Conservation (phyloP, 2,329 filamentous ascomycete species). For the Laburnicola sp. region DNA sequence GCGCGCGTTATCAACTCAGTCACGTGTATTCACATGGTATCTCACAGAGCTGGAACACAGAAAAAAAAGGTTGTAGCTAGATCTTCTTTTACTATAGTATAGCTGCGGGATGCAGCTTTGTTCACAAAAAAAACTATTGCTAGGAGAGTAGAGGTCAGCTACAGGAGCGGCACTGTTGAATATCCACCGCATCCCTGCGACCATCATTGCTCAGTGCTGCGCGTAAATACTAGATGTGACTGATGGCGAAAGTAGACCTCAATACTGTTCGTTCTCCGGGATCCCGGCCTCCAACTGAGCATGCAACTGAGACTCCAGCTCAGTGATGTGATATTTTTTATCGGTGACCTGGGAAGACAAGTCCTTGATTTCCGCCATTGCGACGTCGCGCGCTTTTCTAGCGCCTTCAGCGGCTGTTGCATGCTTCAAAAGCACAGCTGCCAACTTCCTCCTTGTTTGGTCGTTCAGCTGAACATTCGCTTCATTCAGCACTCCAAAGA, state of each 20-base stretch:
- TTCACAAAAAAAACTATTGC: no score
- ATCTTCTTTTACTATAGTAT: no score
- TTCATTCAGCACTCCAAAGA: slow-evolving; percentile 55
- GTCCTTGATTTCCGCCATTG: slow-evolving; percentile 62
- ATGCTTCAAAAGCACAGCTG: slow-evolving; percentile 47
- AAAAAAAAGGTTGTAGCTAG: no score
- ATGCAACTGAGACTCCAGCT: slow-evolving; percentile 67
- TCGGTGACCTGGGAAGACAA: no score
- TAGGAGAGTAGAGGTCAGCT: no score
- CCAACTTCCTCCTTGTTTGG: slow-evolving; percentile 23
- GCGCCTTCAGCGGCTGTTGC: slow-evolving; percentile 64
- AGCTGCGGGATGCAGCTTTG: no score
- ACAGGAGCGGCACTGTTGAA: no score
- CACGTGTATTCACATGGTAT: no score
- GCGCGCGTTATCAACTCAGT: no score
- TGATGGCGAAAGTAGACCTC: neutral
- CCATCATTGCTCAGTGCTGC: no score
- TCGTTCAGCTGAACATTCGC: slow-evolving; percentile 45
- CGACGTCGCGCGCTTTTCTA: slow-evolving; percentile 66
- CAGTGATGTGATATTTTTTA: slow-evolving; percentile 45
- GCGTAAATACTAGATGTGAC: neutral
- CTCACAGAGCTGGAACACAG: no score
- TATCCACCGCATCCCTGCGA: no score
- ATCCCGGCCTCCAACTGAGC: slow-evolving; percentile 57
- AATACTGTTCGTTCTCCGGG: slow-evolving; percentile 12